Percentiles rank a stretch among this genome's conserved stretches.
Evolutionary conservation across 1,284 basidiomycete genomes (phyloP).

Genomic region (Coniferiporia weirii): DNA sequence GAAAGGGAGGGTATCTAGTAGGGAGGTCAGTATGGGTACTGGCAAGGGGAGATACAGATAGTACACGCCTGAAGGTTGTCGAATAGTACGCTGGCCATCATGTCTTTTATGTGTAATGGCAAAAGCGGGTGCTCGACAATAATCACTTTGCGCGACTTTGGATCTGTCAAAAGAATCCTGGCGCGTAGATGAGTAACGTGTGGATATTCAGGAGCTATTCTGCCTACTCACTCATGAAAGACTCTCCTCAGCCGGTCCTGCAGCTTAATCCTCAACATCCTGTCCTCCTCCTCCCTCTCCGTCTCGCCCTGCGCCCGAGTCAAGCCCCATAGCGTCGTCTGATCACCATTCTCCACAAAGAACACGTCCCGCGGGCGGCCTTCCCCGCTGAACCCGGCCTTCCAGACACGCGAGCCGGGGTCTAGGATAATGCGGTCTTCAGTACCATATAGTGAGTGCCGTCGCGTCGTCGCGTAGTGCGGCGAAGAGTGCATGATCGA

Average conservation of each 20-base stretch:
- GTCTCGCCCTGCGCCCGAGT: conserved; percentile 45
- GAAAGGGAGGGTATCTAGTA: conserved; percentile 84
- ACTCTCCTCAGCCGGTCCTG: conserved; percentile 68
- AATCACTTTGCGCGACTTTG: conserved; percentile 90
- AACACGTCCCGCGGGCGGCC: conserved; percentile 77
- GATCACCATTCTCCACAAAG: conserved; percentile 36
- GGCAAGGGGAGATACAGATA: not conserved
- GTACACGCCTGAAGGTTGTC: conserved; percentile 77
- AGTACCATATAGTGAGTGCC: conserved; percentile 79
- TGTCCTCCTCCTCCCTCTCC: conserved; percentile 68
- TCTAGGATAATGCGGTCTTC: conserved; percentile 85
- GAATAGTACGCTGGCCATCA: conserved; percentile 82
- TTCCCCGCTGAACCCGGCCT: conserved; percentile 87
- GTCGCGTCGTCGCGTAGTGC: conserved; percentile 69
- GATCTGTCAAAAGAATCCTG: conserved; percentile 88
- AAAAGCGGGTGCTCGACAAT: conserved; percentile 87
- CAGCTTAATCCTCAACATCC: conserved; percentile 61
- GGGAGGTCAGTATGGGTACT: conserved; percentile 13
- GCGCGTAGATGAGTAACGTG: conserved; percentile 8
- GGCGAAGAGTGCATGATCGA: conserved; percentile 58
- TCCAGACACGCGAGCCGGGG: conserved; percentile 80
- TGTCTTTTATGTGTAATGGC: conserved; percentile 82
- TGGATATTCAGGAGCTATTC: not conserved
- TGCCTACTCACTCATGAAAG: conserved; percentile 72
- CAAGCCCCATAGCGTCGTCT: conserved; percentile 51